Percentiles rank a stretch among this genome's conserved stretches.
These are phyloP conservation scores for Geotrichum carabidarum DNA, from an alignment of 1,139 yeast species.

Conservation along the genomic window DNA sequence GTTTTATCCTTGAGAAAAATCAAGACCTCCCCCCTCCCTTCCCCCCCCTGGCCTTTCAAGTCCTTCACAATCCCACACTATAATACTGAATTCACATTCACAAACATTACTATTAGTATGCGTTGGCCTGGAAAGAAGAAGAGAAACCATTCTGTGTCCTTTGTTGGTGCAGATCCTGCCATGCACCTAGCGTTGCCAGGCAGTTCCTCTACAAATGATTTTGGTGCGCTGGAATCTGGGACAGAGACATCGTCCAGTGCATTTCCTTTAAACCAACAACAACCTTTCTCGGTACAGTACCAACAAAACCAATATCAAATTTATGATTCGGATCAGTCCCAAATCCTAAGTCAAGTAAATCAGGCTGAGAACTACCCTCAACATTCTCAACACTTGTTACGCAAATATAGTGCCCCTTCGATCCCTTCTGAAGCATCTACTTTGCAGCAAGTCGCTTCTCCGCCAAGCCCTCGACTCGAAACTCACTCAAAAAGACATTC, in stretches of 20 bases:
- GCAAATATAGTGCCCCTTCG: no score
- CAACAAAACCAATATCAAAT: no score
- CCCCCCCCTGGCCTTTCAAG: no score
- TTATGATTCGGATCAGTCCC: no score
- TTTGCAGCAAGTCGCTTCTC: not conserved
- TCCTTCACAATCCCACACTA: no score
- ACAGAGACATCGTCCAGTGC: not conserved
- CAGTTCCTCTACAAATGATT: not conserved
- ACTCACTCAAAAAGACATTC: conserved; percentile 6
- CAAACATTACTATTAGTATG: conserved; percentile 3
- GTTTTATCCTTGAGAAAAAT: no score
- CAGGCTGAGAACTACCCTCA: no score
- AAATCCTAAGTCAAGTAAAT: no score
- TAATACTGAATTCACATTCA: not conserved
- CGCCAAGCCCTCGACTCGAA: not conserved
- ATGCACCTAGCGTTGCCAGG: not conserved
- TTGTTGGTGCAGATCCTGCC: not conserved
- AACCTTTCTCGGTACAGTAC: no score
- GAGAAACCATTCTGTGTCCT: conserved; percentile 10
- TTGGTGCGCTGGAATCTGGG: not conserved
- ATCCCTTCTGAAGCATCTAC: not conserved
- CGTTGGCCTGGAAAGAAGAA: conserved; percentile 17
- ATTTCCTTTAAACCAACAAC: not conserved
- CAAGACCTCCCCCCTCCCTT: no score
- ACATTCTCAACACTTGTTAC: no score